Evolutionary conservation across 2,329 filamentous ascomycete species (phyloP).

Genomic region (Chaetomiaceae sp.): DNA sequence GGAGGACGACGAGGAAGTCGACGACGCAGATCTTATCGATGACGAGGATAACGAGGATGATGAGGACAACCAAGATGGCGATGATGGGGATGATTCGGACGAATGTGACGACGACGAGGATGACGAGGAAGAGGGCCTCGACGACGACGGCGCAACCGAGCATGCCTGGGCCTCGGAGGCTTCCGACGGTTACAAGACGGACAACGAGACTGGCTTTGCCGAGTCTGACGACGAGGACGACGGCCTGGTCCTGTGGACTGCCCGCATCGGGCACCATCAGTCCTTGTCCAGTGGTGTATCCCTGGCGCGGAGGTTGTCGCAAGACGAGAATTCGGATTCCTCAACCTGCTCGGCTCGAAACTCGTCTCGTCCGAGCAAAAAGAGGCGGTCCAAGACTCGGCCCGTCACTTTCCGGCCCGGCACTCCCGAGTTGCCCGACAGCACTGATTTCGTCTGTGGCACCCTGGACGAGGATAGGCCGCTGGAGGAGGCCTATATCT

Average conservation of each 20-base stretch:
- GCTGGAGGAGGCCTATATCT: slow-evolving; percentile 88
- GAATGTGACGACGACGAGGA: slow-evolving; percentile 40
- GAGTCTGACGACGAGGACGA: slow-evolving; percentile 67
- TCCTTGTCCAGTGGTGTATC: slow-evolving; percentile 35
- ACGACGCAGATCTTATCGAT: slow-evolving; percentile 45
- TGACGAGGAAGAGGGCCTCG: slow-evolving; percentile 36
- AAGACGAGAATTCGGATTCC: slow-evolving; percentile 52
- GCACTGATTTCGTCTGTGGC: slow-evolving; percentile 98
- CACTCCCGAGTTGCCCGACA: slow-evolving; percentile 85
- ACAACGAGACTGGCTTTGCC: slow-evolving; percentile 63
- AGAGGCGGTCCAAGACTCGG: slow-evolving; percentile 31
- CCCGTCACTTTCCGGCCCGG: slow-evolving; percentile 56
- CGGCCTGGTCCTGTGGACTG: slow-evolving; percentile 57
- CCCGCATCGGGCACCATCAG: slow-evolving; percentile 36
- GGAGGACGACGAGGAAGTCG: slow-evolving; percentile 44
- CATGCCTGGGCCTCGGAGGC: slow-evolving; percentile 49
- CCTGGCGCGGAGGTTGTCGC: slow-evolving; percentile 37
- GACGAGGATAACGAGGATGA: slow-evolving; percentile 48
- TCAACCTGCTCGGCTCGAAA: slow-evolving; percentile 46
- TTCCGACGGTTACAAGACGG: slow-evolving; percentile 69
- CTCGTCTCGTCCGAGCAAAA: slow-evolving; percentile 31
- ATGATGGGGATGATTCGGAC: slow-evolving; percentile 37
- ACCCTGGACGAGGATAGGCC: slow-evolving; percentile 93
- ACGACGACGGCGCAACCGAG: slow-evolving; percentile 46
- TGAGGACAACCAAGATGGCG: slow-evolving; percentile 42